These are phyloP conservation scores for Hibiscus syriacus DNA, from an alignment of 345 rosid genomes.

Conservation along the genomic window DNA sequence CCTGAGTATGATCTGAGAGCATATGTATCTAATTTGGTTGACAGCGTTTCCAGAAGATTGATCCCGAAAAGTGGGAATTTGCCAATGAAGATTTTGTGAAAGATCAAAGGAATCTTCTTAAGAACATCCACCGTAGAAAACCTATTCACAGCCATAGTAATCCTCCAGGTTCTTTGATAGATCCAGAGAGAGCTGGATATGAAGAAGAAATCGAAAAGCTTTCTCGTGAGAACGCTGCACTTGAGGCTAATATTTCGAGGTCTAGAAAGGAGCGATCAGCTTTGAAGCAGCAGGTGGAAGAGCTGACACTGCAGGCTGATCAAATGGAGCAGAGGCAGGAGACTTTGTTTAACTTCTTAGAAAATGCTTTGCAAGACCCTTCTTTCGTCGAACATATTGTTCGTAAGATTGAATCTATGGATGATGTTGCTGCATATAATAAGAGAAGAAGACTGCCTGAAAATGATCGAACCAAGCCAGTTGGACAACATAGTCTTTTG, in stretches of 20 bases:
- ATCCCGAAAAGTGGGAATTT: slow-evolving; percentile 93
- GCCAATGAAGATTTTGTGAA: slow-evolving; percentile 77
- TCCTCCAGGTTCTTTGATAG: slow-evolving; percentile 42
- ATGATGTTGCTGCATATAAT: slow-evolving; percentile 54
- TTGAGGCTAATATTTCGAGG: slow-evolving; percentile 46
- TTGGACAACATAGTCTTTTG: slow-evolving; percentile 45
- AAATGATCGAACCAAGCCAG: slow-evolving; percentile 45
- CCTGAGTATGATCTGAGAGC: slow-evolving; percentile 7
- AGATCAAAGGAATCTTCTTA: slow-evolving; percentile 84
- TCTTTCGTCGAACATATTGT: slow-evolving; percentile 51
- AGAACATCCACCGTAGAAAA: slow-evolving; percentile 78
- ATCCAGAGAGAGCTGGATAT: slow-evolving; percentile 61
- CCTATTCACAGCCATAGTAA: slow-evolving; percentile 91
- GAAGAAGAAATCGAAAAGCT: slow-evolving; percentile 72
- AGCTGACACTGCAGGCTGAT: slow-evolving; percentile 38
- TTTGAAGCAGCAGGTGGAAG: slow-evolving; percentile 55
- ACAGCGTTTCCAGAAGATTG: slow-evolving; percentile 57
- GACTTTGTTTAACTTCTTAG: slow-evolving; percentile 28
- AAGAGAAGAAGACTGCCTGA: slow-evolving; percentile 80
- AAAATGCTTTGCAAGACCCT: slow-evolving; percentile 51
- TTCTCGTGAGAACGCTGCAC: slow-evolving; percentile 51
- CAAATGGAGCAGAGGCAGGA: neutral
- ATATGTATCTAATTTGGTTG: neutral
- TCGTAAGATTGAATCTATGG: slow-evolving; percentile 52
- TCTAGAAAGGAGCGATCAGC: slow-evolving; percentile 28